A percentile compares a stretch with the other conserved stretches of the same genome.
Evolutionary conservation across 257 asterid species (phyloP).

Genomic region (Primulina eburnea): DNA sequence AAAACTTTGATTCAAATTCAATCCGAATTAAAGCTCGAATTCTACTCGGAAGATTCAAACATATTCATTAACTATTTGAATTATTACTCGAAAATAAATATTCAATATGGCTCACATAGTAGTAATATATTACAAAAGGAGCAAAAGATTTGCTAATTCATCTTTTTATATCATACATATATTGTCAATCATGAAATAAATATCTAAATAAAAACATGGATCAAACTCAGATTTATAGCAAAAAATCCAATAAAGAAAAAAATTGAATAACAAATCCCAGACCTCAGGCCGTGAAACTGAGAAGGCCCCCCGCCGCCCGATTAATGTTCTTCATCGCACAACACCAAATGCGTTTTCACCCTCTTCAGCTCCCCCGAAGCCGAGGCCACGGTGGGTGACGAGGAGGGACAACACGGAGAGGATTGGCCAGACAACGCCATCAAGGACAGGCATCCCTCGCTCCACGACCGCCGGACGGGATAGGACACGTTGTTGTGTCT

Average conservation of each 20-base stretch:
- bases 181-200: not conserved
- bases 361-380: not conserved
- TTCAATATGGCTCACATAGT: too few species aligned
- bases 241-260: not conserved
- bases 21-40: too few species aligned
- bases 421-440: not conserved
- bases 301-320: too few species aligned
- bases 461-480: constrained; percentile 16
- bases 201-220: not conserved
- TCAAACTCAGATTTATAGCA: not conserved
- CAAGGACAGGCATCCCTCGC: constrained; percentile 8
- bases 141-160: too few species aligned
- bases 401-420: not conserved
- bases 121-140: too few species aligned
- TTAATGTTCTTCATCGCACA: not conserved
- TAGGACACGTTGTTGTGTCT: constrained; percentile 20
- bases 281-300: too few species aligned
- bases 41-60: too few species aligned
- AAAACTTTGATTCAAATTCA: too few species aligned
- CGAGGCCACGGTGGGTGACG: not conserved
- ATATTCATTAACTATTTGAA: too few species aligned
- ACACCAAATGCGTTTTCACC: not conserved
- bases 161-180: too few species aligned
- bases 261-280: too few species aligned
- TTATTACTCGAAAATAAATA: too few species aligned